phyloP scores from a whole-genome alignment of 1,139 yeast species.

The Geotrichum aggregatum region DNA sequence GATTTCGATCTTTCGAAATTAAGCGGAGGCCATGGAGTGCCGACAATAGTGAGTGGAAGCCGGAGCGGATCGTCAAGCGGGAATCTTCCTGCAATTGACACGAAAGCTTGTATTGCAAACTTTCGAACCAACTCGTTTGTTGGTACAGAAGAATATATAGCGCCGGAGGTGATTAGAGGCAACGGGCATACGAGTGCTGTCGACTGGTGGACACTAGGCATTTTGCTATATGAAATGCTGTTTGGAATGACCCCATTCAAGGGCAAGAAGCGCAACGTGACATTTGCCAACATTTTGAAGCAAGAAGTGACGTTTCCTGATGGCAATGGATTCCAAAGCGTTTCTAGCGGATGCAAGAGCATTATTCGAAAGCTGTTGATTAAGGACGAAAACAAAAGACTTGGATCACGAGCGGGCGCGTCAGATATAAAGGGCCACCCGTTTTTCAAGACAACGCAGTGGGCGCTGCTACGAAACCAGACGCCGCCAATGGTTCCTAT shows the following conservation, averaged over 20 bases:
- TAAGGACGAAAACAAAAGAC: conserved; percentile 80
- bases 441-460: conserved; percentile 83
- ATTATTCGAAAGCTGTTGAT: conserved; percentile 74
- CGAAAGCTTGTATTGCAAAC: conserved; percentile 91
- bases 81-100: conserved; percentile 55
- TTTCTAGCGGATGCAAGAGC: conserved; percentile 72
- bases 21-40: conserved; percentile 57
- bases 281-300: conserved; percentile 82
- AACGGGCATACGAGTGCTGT: conserved; percentile 97
- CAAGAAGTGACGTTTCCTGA: conserved; percentile 73
- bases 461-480: conserved; percentile 91
- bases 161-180: conserved; percentile 95
- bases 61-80: conserved; percentile 33
- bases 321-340: conserved; percentile 42
- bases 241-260: conserved; percentile 95
- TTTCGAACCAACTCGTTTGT: conserved; percentile 95
- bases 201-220: conserved; percentile 99
- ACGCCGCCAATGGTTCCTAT: conserved; percentile 95
- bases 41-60: conserved; percentile 41
- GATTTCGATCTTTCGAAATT: conserved; percentile 95
- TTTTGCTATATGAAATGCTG: conserved; percentile 85
- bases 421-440: conserved; percentile 87
- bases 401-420: conserved; percentile 92
- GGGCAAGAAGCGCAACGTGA: conserved; percentile 80
- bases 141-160: conserved; percentile 96